Base-by-base conservation (phyloP, 164 flowering plant genomes). In the Nymphaea thermarum region DNA sequence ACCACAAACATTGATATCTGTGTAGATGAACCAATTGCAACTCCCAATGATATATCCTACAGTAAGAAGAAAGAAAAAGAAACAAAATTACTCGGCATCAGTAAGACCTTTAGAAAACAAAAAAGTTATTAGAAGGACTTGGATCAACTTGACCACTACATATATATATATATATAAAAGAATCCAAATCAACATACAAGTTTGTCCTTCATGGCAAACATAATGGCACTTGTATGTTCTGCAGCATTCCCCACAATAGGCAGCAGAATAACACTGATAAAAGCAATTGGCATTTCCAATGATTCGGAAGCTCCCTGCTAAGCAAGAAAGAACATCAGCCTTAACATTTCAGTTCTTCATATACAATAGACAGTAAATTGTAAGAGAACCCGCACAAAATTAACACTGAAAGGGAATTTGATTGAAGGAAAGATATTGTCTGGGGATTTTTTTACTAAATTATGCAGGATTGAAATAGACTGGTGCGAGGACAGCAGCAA, bases 171-270 rank as follows among this genome's bases (percentile, higher is more conserved):
- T 25, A 25, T 25, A 25, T 25, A 25, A 25, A 25, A 25, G 36
- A 25, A 25, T 25, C 36, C 36, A 3, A 7, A 47, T 47, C 55
- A 6, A 47, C 55, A 70, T 81, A 88, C 94, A 74, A 86, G 83
- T 74, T 86, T 88, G 73, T 88, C 89, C 73, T 85, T 88, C 83
- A 82, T 85, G 42, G 91, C 91, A 77, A 88, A 88, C 82, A 88
- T 88, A 25, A 88, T 72, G 41, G 94, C 89, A 72, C 91, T 82
- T 43, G 94, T 91, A 80, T 88, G 94, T 74, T 88, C 94, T 6
- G 94, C 91, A 63, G 94, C 94, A 82, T 88, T 88, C 60, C 94
- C 94, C 6, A 88, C 89, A 64, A 88, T 84, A 6, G 94, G 94
- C 12, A 88, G 87, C 79, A 86, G 70, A 63, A 88, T 83, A 43